A percentile compares a stretch with the other conserved stretches of the same genome.
phyloP scores from a whole-genome alignment of 306 rosid species.

The Ormosia emarginata region DNA sequence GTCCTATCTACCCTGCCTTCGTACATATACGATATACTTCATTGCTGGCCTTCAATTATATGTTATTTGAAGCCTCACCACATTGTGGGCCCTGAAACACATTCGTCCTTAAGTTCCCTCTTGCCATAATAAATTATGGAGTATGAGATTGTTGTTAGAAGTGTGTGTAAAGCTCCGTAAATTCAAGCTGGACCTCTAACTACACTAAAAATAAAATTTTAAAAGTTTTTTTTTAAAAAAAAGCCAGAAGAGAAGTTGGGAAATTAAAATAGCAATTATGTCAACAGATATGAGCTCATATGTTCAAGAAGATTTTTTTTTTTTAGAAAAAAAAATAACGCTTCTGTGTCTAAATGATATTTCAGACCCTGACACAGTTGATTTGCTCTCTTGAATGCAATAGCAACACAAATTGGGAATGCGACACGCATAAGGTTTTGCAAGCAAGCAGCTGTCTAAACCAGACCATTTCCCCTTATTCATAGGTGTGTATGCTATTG shows the following conservation, averaged over 20 bases:
- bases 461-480: not conserved
- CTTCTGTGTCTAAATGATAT: not conserved
- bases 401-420: not conserved
- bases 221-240: too few species aligned
- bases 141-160: not conserved
- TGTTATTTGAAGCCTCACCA: constrained; percentile 7
- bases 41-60: constrained; percentile 3
- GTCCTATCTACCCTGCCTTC: not conserved
- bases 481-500: not conserved
- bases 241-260: too few species aligned
- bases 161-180: not conserved
- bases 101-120: not conserved
- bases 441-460: constrained; percentile 18
- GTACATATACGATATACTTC: not conserved
- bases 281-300: too few species aligned
- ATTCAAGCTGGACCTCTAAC: too few species aligned
- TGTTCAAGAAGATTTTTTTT: too few species aligned
- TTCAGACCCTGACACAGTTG: not conserved
- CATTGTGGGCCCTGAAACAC: constrained; percentile 1
- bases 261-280: too few species aligned
- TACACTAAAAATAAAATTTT: too few species aligned
- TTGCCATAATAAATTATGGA: not conserved
- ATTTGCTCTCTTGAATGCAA: not conserved
- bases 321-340: too few species aligned
- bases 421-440: constrained; percentile 21